Conservation (phyloP, 352 stramenopile species). For the Pythium apleroticum region DNA sequence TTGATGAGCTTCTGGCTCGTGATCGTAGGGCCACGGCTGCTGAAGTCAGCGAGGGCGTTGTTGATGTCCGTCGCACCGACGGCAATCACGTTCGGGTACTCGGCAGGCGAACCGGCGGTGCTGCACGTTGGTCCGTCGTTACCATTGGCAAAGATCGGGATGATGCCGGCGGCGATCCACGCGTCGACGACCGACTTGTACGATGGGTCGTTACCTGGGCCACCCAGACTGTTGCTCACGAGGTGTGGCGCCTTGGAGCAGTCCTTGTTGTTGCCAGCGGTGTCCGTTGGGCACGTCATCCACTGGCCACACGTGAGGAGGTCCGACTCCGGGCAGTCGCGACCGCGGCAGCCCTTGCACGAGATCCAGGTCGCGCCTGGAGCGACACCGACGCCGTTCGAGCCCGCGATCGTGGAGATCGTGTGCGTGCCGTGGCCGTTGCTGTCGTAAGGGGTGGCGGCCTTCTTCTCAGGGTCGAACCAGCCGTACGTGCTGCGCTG, state of each 20-base stretch:
- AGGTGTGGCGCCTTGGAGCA: slow-evolving; percentile 14
- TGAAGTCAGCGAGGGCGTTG: slow-evolving; percentile 14
- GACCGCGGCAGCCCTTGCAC: not conserved
- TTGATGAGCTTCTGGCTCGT: slow-evolving; percentile 15
- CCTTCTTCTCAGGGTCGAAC: not conserved
- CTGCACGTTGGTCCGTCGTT: slow-evolving; percentile 16
- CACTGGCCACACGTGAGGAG: slow-evolving; percentile 1
- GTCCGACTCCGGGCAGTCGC: not conserved
- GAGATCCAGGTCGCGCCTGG: slow-evolving; percentile 1
- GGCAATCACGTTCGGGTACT: slow-evolving; percentile 28
- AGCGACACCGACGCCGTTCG: not conserved
- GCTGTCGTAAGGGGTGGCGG: not conserved
- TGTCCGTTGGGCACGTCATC: slow-evolving; percentile 2
- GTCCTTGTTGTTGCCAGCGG: not conserved
- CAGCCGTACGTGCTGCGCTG: not conserved
- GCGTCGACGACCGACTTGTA: slow-evolving; percentile 19
- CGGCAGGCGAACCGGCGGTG: slow-evolving; percentile 14
- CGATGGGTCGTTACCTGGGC: slow-evolving; percentile 24
- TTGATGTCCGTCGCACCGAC: slow-evolving; percentile 19
- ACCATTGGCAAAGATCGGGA: slow-evolving; percentile 26
- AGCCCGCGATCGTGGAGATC: not conserved
- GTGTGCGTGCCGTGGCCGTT: slow-evolving; percentile 3
- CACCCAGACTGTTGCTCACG: slow-evolving; percentile 1
- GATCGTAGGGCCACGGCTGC: slow-evolving; percentile 17
- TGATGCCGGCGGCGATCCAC: slow-evolving; percentile 25